Percentiles rank a stretch among this genome's conserved stretches.
Evolutionary conservation across 495 filamentous ascomycete genomes (phyloP).

Genomic region (Trichoderma asperelloides): DNA sequence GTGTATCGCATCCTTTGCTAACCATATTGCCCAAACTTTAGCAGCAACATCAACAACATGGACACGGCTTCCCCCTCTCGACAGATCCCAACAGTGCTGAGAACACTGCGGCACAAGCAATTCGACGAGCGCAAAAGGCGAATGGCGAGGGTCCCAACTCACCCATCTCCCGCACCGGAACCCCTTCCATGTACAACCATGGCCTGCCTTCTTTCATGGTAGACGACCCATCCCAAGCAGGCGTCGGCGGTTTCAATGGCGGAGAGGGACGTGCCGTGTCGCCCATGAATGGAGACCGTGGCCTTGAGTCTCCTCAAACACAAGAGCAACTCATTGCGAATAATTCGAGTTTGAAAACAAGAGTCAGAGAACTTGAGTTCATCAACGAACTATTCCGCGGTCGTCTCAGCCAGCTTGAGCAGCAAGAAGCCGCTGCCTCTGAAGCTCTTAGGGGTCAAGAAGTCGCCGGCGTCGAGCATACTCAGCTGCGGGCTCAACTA

Average conservation of each 20-base stretch:
- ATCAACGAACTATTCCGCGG: slow-evolving; percentile 90
- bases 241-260: slow-evolving; percentile 38
- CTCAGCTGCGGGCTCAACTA: slow-evolving; percentile 30
- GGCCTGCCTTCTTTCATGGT: slow-evolving; percentile 62
- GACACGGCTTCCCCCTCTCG: slow-evolving; percentile 1
- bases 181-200: slow-evolving; percentile 58
- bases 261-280: slow-evolving; percentile 54
- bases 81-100: not conserved
- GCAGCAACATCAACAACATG: slow-evolving; percentile 9
- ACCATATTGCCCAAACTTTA: not conserved
- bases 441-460: slow-evolving; percentile 44
- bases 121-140: slow-evolving; percentile 30
- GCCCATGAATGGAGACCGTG: slow-evolving; percentile 63
- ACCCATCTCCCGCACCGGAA: slow-evolving; percentile 78
- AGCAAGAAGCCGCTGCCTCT: slow-evolving; percentile 52
- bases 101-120: slow-evolving; percentile 31
- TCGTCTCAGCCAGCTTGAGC: slow-evolving; percentile 79
- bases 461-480: slow-evolving; percentile 25
- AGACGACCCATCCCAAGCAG: slow-evolving; percentile 50
- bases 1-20: not conserved
- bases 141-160: slow-evolving; percentile 42
- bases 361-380: slow-evolving; percentile 87
- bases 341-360: slow-evolving; percentile 78
- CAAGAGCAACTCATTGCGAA: slow-evolving; percentile 68
- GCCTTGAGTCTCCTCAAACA: slow-evolving; percentile 65